Conservation (phyloP, 2,329 filamentous ascomycete genomes). For the Shiraia bambusicola region DNA sequence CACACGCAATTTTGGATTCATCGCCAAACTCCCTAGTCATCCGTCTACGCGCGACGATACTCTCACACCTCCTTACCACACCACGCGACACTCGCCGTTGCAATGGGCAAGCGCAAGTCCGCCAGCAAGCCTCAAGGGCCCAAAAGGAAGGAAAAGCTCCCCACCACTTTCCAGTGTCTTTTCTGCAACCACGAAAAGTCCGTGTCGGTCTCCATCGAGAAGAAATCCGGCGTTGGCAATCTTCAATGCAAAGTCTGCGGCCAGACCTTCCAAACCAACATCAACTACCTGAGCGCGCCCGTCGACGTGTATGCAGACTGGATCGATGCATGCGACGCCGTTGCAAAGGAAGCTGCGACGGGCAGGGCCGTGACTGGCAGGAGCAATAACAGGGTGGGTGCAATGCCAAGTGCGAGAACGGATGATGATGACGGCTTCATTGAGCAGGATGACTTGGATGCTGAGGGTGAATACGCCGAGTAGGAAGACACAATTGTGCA, state of each 20-base stretch:
- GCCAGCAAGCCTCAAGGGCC: conserved; percentile 78
- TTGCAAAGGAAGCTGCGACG: conserved; percentile 62
- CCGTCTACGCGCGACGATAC: neutral
- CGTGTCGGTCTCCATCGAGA: conserved; percentile 87
- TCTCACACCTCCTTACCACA: neutral
- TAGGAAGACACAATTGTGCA: conserved; percentile 8
- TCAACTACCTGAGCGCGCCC: conserved; percentile 88
- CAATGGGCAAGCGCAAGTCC: conserved; percentile 83
- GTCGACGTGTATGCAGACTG: conserved; percentile 98
- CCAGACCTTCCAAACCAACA: conserved; percentile 87
- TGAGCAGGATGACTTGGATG: conserved; percentile 43
- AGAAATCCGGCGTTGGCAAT: conserved; percentile 83
- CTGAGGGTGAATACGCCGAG: conserved; percentile 41
- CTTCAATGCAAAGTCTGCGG: conserved; percentile 91
- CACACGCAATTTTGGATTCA: neutral
- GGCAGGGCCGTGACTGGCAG: conserved; percentile 32
- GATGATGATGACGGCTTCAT: conserved; percentile 41
- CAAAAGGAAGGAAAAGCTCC: conserved; percentile 73
- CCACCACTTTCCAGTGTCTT: conserved; percentile 89
- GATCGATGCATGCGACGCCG: conserved; percentile 88
- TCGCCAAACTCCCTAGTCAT: no score
- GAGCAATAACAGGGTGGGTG: conserved; percentile 30
- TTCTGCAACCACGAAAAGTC: conserved; percentile 99
- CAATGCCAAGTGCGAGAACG: conserved; percentile 27
- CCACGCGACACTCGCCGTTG: conserved; percentile 21